Evolutionary conservation across 768 basidiomycete genomes (phyloP), one percentile per base, ranked within the genome.

Genomic region (Sarcomyxa edulis): DNA sequence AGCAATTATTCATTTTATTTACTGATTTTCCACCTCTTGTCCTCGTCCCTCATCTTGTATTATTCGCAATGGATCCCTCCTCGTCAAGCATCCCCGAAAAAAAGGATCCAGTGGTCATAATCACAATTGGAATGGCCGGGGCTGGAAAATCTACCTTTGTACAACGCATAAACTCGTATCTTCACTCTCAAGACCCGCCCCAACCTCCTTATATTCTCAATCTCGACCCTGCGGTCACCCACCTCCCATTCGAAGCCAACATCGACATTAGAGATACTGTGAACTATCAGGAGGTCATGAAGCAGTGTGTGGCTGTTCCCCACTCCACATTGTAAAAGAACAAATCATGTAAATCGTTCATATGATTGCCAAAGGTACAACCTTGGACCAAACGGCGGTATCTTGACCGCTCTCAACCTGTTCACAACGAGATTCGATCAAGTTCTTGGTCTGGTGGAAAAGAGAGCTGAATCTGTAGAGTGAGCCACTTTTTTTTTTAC

Each of bases 401-500:
- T 99, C 49, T 60, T 99, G 58, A 99, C 96, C 16, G 89, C 95
- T 1, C 72, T 99, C 54, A 99, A 99, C 58, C 60, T 99, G 43
- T 99, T 99, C 61, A 96, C 96, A 25, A 99, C 96, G 8, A 99
- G 98, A 60, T 94, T 99, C 49, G 96, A 99, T 56, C 95, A 99
- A 60, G 96, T 99, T 7, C 66, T 99, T 29, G 74, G 75, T 11
- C 67, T 94, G 44, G 81, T 99, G 14, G 96, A 98, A 63, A 96
- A 95, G 58, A 65, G 95, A 16, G 81, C 90, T 1, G 84, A 90
- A 25, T 72, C 65, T 7, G 86, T 97, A 41, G 90, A 96, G 92
- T 96, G 56, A 64, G 85, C 32, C 26, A 15, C 11, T 29, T 40
- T 18, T 24, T 20, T 28, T 15, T 14, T 0, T 24, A 33, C 35